Base-by-base conservation (phyloP, 2,329 filamentous ascomycete species). In the Pseudocercospora macadamiae region DNA sequence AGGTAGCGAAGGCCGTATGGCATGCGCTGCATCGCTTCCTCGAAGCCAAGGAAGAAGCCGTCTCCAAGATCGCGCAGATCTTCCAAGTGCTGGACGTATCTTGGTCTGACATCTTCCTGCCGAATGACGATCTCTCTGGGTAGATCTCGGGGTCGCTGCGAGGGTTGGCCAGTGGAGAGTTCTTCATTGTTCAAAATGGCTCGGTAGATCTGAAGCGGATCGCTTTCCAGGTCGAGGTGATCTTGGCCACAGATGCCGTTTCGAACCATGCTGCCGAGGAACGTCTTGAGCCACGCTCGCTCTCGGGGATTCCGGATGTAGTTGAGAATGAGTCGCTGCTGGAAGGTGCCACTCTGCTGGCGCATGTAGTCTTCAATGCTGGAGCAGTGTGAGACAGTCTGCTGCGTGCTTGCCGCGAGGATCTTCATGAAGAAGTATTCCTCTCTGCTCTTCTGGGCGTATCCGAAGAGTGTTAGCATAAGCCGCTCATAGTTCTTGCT, bases 181-280 rank as follows among this genome's bases (percentile, higher is more conserved):
- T 99, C 95, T 75, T 97, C 93, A 68, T 99, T 96, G 78, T 96
- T 97, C 77, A 99, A 96, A 12, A 91, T 88, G 4, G 92, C 95
- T 39, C 90, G 86, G 76, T 99, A 97, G 57, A 99, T 99, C 68
- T 97, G 93, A 80, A 97, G 89, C 0, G 95, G 95, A 71, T 99
- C 95, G 73, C 93, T 97, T 76, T 99, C 95, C 23, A 99, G 82
- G 72, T 99, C 93, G 30, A 99, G 81, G 4, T 88, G 89, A 10
- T 92, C 88, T 66, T 97, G 95, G 55, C 96, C 95, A 55, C 97
- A 88, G 69, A 99, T 92, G 71, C 95, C 93, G 71, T 96, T 90
- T 62, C 90, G 89, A 66, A 99, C 89, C 48, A 99, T 76, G 1
- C 90, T 87, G 0, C 92, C 91, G 3, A 97, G 80, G 1, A 97